A percentile compares a stretch with the other conserved stretches of the same genome.
These are phyloP conservation scores for Aspergillus sp. DNA, from an alignment of 2,329 filamentous ascomycete species.

Conservation along the genomic window DNA sequence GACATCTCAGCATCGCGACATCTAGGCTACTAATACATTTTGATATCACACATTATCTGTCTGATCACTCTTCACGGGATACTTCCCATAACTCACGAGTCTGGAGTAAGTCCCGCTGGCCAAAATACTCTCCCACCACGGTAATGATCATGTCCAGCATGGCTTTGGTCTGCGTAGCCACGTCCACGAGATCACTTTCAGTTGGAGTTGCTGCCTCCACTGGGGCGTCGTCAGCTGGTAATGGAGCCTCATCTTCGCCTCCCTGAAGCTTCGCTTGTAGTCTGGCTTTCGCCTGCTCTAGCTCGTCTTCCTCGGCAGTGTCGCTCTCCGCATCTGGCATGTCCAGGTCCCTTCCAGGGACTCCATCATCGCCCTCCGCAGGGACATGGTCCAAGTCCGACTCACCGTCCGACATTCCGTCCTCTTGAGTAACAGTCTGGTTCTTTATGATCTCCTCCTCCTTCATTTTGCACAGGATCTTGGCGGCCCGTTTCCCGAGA, in stretches of 20 bases:
- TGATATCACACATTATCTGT: too few relatives aligned
- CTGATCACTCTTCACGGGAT: not conserved
- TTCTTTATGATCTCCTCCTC: constrained; percentile 38
- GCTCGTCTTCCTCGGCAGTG: constrained; percentile 25
- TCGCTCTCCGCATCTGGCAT: constrained; percentile 18
- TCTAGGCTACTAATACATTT: not conserved
- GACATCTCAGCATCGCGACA: not conserved
- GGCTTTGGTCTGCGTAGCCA: constrained; percentile 47
- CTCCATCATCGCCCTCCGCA: not conserved
- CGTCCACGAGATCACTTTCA: constrained; percentile 20
- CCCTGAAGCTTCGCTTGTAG: constrained; percentile 41
- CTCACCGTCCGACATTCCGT: constrained; percentile 22
- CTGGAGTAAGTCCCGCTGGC: constrained; percentile 80
- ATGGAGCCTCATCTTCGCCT: constrained; percentile 16
- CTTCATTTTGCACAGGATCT: constrained; percentile 44
- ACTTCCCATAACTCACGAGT: constrained; percentile 60
- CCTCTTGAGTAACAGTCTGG: constrained; percentile 32
- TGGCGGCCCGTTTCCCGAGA: constrained; percentile 72
- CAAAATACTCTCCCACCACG: constrained; percentile 82
- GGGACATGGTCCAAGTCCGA: constrained; percentile 13
- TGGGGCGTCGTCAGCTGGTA: constrained; percentile 12
- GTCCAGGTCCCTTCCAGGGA: constrained; percentile 10
- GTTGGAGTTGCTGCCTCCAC: not conserved
- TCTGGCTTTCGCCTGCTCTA: constrained; percentile 52
- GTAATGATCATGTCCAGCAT: constrained; percentile 91